phyloP scores from a whole-genome alignment of 495 filamentous ascomycete species.

The Podospora fimiseda region DNA sequence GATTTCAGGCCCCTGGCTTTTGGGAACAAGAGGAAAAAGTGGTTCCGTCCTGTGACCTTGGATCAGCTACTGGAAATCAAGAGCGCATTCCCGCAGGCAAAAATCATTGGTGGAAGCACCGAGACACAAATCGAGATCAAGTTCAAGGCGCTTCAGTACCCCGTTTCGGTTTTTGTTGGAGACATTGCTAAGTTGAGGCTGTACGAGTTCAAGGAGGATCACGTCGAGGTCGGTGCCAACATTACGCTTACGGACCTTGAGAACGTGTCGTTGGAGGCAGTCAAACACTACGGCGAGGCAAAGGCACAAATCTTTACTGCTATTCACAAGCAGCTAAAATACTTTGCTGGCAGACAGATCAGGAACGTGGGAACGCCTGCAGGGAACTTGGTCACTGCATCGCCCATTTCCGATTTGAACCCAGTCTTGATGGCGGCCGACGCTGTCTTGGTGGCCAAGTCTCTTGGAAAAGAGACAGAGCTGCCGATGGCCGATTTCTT shows the following conservation, averaged over 20 bases:
- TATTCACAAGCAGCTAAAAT: constrained; percentile 73
- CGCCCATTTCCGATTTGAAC: constrained; percentile 93
- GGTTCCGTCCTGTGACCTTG: constrained; percentile 84
- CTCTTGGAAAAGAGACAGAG: constrained; percentile 59
- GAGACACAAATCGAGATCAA: constrained; percentile 98
- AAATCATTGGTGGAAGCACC: constrained; percentile 91
- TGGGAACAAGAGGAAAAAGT: constrained; percentile 90
- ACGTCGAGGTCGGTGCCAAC: constrained; percentile 86
- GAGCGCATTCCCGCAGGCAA: constrained; percentile 72
- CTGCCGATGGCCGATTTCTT: constrained; percentile 93
- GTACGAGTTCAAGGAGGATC: constrained; percentile 70
- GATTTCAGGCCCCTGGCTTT: constrained; percentile 75
- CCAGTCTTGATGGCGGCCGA: constrained; percentile 88
- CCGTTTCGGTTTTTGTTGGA: constrained; percentile 82
- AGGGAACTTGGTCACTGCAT: constrained; percentile 90
- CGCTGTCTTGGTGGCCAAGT: constrained; percentile 72
- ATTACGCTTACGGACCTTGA: constrained; percentile 83
- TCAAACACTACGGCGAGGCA: constrained; percentile 68
- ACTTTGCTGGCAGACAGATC: constrained; percentile 95
- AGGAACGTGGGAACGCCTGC: constrained; percentile 94
- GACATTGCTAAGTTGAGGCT: constrained; percentile 84
- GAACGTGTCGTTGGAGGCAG: constrained; percentile 62
- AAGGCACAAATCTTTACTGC: constrained; percentile 68
- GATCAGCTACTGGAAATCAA: constrained; percentile 90
- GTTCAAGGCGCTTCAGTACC: constrained; percentile 91